These are phyloP conservation scores for Kwoniella shandongensis DNA, from an alignment of 768 basidiomycete species.

Conservation along the genomic window DNA sequence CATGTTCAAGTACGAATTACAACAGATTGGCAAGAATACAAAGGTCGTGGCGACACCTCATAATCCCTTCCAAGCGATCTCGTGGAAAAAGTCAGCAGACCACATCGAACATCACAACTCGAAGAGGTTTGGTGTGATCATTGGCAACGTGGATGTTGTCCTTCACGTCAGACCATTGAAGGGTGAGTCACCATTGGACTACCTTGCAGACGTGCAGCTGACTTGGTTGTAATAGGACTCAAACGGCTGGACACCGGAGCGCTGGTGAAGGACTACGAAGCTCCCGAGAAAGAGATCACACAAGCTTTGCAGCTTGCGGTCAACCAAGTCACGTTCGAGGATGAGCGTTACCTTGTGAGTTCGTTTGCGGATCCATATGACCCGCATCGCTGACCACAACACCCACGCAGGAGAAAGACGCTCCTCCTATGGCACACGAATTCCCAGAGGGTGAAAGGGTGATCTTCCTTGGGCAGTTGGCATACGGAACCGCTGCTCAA, in stretches of 20 bases:
- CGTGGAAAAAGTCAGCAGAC: constrained; percentile 81
- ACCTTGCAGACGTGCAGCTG: background rate
- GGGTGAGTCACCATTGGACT: constrained; percentile 58
- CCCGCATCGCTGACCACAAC: constrained; percentile 12
- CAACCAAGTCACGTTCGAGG: constrained; percentile 76
- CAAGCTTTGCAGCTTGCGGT: constrained; percentile 86
- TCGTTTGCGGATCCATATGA: background rate
- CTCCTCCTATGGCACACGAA: constrained; percentile 80
- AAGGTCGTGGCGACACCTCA: constrained; percentile 69
- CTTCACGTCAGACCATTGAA: constrained; percentile 88
- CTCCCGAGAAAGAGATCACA: constrained; percentile 73
- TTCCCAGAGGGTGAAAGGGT: constrained; percentile 87
- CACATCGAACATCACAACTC: constrained; percentile 80
- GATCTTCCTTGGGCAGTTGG: constrained; percentile 92
- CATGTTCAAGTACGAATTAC: constrained; percentile 74
- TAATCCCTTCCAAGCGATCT: constrained; percentile 63
- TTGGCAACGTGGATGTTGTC: constrained; percentile 74
- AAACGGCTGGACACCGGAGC: constrained; percentile 85
- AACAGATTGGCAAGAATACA: constrained; percentile 49
- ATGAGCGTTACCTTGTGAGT: constrained; percentile 62
- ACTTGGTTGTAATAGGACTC: constrained; percentile 62
- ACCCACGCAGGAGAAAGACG: constrained; percentile 64
- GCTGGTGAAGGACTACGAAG: constrained; percentile 92
- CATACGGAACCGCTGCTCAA: constrained; percentile 93
- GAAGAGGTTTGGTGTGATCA: constrained; percentile 82